Evolutionary conservation across 2,329 filamentous ascomycete species (phyloP).

Genomic region (Fusarium proliferatum): DNA sequence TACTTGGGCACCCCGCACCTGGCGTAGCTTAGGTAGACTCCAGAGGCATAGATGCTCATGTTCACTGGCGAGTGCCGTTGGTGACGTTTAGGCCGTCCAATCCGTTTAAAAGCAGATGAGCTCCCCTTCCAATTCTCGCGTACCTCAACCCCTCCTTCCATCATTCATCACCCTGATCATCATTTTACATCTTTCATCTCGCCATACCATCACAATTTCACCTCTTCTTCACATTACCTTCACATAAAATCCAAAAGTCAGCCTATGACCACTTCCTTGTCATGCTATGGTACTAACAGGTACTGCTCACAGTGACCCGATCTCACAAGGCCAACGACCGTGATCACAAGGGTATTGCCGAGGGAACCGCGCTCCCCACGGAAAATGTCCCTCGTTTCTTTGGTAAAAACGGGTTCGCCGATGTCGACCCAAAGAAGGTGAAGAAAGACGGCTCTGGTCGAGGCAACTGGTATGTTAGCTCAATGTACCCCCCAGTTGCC

Average conservation of each 20-base stretch:
- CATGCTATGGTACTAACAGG: slow-evolving; percentile 19
- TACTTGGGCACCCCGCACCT: slow-evolving; percentile 37
- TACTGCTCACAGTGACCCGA: slow-evolving; percentile 80
- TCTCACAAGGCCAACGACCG: slow-evolving; percentile 96
- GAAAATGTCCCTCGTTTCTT: slow-evolving; percentile 92
- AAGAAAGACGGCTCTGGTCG: slow-evolving; percentile 97
- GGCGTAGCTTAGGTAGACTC: slow-evolving; percentile 5
- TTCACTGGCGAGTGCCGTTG: slow-evolving; percentile 26
- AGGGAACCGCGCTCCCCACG: slow-evolving; percentile 75
- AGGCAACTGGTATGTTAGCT: slow-evolving; percentile 84
- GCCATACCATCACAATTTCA: not conserved
- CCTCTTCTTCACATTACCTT: not conserved
- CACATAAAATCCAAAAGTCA: slow-evolving; percentile 33
- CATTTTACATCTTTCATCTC: slow-evolving; percentile 13
- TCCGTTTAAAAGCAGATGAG: slow-evolving; percentile 41
- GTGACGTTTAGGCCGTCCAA: slow-evolving; percentile 40
- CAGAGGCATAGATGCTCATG: slow-evolving; percentile 1
- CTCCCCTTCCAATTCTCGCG: slow-evolving; percentile 17
- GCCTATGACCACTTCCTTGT: slow-evolving; percentile 3
- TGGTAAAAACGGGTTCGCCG: slow-evolving; percentile 84
- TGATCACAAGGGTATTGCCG: slow-evolving; percentile 83
- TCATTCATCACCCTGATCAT: slow-evolving; percentile 26
- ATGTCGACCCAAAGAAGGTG: slow-evolving; percentile 87
- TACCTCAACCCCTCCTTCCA: slow-evolving; percentile 35
- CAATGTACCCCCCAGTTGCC: not conserved